Percentiles rank a stretch among this genome's conserved stretches.
Conservation (phyloP, 2,329 filamentous ascomycete genomes). For the Sarocladium strictum region DNA sequence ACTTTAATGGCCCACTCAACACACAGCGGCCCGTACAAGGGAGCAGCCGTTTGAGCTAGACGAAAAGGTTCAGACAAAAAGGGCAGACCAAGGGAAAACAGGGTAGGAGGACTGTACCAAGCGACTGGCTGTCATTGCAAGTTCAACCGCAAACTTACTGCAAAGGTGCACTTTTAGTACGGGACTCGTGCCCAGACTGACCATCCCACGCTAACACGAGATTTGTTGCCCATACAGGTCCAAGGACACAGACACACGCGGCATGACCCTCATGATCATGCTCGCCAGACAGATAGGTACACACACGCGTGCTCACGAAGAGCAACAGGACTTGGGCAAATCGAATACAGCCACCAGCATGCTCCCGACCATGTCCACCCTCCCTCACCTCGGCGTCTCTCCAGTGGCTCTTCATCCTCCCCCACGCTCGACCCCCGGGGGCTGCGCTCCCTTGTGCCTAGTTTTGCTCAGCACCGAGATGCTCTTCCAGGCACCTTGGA, state of each 20-base stretch:
- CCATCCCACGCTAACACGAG: constrained; percentile 1
- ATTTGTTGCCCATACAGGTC: neutral
- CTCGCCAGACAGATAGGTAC: neutral
- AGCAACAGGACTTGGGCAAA: neutral
- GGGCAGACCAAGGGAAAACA: neutral
- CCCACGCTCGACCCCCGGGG: neutral
- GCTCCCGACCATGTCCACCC: neutral
- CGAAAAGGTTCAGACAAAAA: neutral
- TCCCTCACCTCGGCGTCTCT: neutral
- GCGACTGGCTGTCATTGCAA: constrained; percentile 7
- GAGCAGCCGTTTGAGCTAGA: constrained; percentile 7
- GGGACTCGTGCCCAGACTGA: constrained; percentile 2
- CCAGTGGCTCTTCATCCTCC: neutral
- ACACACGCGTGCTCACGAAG: neutral
- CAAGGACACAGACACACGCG: neutral
- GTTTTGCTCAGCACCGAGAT: neutral
- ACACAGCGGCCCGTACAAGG: constrained; percentile 8
- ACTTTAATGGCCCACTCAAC: constrained; percentile 3
- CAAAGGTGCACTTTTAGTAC: neutral
- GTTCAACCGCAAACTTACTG: neutral
- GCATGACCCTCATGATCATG: constrained; percentile 6
- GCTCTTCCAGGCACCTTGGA: too few species aligned
- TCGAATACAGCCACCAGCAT: neutral
- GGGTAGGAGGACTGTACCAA: neutral
- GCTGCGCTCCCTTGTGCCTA: too few species aligned